Base-by-base conservation (phyloP, 1,284 basidiomycete species). In the Rhodotorula sp. region DNA sequence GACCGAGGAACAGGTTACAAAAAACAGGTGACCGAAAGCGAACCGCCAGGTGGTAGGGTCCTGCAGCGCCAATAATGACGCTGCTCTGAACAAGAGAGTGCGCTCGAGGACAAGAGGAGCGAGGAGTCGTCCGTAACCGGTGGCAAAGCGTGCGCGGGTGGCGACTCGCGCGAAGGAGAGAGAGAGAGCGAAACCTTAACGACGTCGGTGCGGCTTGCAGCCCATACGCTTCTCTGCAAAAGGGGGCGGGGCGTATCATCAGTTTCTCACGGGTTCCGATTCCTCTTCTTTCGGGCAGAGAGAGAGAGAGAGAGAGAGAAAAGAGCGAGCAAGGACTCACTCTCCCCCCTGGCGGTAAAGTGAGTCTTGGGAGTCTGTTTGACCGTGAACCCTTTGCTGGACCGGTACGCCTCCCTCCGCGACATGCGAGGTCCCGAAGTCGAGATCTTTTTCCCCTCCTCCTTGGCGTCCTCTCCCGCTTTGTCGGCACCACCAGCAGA, bases 161-260 rank as follows among this genome's bases (percentile, higher is more conserved):
- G 29, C 29, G 29, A 29, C 29, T 29, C 29, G 29, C 29, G 29
- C 29, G 34, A 16, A 26, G 20, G 39, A 15, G 43, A 7, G 39
- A 43, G 43, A 7, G 31, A 0, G 31, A 4, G 21, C 4, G 26
- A 10, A 23, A 47, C 23, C 21, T 79, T 94, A 98, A 84, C 88
- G 68, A 43, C 74, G 65, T 5, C 74, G 72, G 39, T 73, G 68
- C 18, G 74, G 74, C 63, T 76, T 76, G 74, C 74, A 76, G 21
- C 66, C 74, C 65, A 51, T 63, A 31, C 69, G 65, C 56, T 73
- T 73, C 62, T 65, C 68, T 68, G 62, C 62, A 29, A 8, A 43
- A 12, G 52, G 31, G 14, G 18, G 16, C 0, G 21, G 16, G 7
- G 8, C 20, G 58, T 57, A 43, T 43, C 34, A 43, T 14, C 52